A percentile compares a stretch with the other conserved stretches of the same genome.
Evolutionary conservation across 768 basidiomycete genomes (phyloP).

Genomic region (Pleurotus tuber-regium): DNA sequence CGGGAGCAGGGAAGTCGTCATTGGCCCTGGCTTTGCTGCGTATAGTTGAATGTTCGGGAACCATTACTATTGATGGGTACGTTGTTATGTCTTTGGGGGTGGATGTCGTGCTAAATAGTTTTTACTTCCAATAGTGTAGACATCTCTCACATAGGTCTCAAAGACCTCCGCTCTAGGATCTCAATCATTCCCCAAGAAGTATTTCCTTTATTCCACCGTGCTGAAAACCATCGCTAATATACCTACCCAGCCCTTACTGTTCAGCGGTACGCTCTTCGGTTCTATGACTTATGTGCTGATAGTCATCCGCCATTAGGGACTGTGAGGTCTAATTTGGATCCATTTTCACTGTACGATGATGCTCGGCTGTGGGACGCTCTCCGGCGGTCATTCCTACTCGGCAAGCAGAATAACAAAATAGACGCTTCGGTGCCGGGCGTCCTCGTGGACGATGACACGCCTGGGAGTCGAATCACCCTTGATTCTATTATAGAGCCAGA

Average conservation of each 20-base stretch:
- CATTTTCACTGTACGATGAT: slow-evolving; percentile 62
- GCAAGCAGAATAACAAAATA: slow-evolving; percentile 39
- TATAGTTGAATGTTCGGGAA: slow-evolving; percentile 66
- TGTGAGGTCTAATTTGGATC: slow-evolving; percentile 55
- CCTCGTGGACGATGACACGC: slow-evolving; percentile 48
- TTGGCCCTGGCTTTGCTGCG: slow-evolving; percentile 66
- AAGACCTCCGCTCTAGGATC: slow-evolving; percentile 55
- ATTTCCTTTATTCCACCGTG: slow-evolving; percentile 21
- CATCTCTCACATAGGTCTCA: slow-evolving; percentile 66
- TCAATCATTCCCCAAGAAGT: slow-evolving; percentile 72
- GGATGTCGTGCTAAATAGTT: slow-evolving; percentile 13
- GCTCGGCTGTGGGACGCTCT: slow-evolving; percentile 72
- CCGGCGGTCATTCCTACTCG: slow-evolving; percentile 49
- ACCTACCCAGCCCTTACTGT: slow-evolving; percentile 45
- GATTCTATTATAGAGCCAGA: slow-evolving; percentile 79
- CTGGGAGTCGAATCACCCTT: slow-evolving; percentile 46
- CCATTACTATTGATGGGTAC: slow-evolving; percentile 63
- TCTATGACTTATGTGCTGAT: slow-evolving; percentile 31
- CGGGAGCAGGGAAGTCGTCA: slow-evolving; percentile 60
- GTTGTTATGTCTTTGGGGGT: slow-evolving; percentile 8
- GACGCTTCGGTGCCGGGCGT: slow-evolving; percentile 51
- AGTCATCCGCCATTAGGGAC: slow-evolving; percentile 37
- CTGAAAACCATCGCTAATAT: background rate
- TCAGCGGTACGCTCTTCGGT: slow-evolving; percentile 49
- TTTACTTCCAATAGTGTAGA: slow-evolving; percentile 41